A percentile compares a stretch with the other conserved stretches of the same genome.
Evolutionary conservation across 441 rosid genomes (phyloP).

Genomic region (Croton setiger): DNA sequence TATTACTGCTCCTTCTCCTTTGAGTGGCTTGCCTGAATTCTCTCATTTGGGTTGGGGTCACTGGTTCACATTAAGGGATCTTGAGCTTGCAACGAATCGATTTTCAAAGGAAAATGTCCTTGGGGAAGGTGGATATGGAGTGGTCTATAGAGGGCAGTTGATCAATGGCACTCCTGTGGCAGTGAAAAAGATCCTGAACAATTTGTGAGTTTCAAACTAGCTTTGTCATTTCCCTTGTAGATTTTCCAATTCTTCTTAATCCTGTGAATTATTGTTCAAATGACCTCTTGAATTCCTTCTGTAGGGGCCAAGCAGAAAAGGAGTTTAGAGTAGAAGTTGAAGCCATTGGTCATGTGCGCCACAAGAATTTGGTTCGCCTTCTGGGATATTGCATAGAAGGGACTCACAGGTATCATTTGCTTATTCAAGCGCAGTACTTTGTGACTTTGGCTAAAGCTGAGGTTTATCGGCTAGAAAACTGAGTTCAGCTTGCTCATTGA

Average conservation of each 20-base stretch:
- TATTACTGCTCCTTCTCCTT: constrained; percentile 75
- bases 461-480: not conserved
- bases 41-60: constrained; percentile 98
- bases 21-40: constrained; percentile 75
- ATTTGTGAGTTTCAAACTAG: constrained; percentile 52
- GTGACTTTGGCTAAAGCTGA: not conserved
- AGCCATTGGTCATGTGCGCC: constrained; percentile 97
- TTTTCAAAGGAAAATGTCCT: constrained; percentile 84
- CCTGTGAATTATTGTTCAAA: constrained; percentile 7
- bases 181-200: constrained; percentile 84
- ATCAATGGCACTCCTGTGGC: constrained; percentile 82
- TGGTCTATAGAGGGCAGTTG: constrained; percentile 74
- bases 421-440: not conserved
- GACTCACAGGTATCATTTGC: constrained; percentile 64
- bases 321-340: constrained; percentile 94
- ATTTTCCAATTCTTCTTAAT: not conserved
- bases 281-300: constrained; percentile 13
- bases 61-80: constrained; percentile 97
- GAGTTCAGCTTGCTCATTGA: not conserved
- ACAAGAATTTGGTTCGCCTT: constrained; percentile 96
- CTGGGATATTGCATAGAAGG: constrained; percentile 97
- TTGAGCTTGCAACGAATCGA: constrained; percentile 79
- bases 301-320: constrained; percentile 97
- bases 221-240: not conserved
- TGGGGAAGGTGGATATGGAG: constrained; percentile 97